phyloP scores from a whole-genome alignment of 2,329 filamentous ascomycete genomes.

The Cercospora berteroae region DNA sequence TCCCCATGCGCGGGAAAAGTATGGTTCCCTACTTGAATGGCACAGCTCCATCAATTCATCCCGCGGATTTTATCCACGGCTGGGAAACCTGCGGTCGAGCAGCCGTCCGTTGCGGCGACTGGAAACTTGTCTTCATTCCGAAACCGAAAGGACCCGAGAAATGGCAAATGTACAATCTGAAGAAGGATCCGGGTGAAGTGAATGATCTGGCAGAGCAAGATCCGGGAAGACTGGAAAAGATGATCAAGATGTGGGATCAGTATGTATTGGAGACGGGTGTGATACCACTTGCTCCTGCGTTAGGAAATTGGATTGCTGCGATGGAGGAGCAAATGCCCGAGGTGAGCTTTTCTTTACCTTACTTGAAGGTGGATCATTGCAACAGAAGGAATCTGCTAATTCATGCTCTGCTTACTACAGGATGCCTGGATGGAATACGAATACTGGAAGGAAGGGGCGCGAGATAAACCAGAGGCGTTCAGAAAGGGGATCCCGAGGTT shows the following conservation, averaged over 20 bases:
- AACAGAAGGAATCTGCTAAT: not conserved
- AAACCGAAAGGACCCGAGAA: constrained; percentile 55
- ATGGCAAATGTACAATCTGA: constrained; percentile 59
- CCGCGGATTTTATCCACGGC: constrained; percentile 53
- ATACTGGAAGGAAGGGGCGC: constrained; percentile 58
- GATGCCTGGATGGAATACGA: constrained; percentile 66
- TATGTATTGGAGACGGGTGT: constrained; percentile 61
- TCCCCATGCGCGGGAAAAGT: constrained; percentile 52
- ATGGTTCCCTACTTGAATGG: constrained; percentile 47
- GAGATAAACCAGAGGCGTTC: constrained; percentile 41
- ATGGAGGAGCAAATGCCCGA: constrained; percentile 63
- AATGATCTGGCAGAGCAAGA: constrained; percentile 39
- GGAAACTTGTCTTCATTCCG: constrained; percentile 59
- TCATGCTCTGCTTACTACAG: constrained; percentile 31
- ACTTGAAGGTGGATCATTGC: not conserved
- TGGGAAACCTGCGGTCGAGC: constrained; percentile 58
- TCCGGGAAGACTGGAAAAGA: constrained; percentile 46
- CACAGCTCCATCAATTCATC: constrained; percentile 45
- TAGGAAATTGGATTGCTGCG: constrained; percentile 59
- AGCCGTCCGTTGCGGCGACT: constrained; percentile 56
- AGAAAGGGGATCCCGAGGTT: constrained; percentile 36
- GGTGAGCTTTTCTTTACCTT: not conserved
- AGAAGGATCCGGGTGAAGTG: constrained; percentile 52
- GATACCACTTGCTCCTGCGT: constrained; percentile 57
- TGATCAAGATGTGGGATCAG: constrained; percentile 57